Conservation (phyloP, 257 asterid species). For the Anisodus tanguticus region DNA sequence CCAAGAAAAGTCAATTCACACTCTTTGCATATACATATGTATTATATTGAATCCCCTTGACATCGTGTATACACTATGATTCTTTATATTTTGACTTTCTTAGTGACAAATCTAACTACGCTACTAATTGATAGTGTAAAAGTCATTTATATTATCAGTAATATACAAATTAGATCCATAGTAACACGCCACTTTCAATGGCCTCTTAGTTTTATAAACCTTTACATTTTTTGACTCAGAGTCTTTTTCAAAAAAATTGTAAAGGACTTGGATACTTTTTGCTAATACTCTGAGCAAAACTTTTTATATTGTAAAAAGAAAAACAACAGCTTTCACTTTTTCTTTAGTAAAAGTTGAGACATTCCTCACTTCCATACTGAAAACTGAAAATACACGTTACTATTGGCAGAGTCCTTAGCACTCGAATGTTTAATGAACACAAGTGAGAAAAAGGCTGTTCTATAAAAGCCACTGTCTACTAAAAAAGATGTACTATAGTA, state of each 20-base stretch:
- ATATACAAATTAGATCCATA: not conserved
- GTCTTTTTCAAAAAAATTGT: not conserved
- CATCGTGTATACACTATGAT: not conserved
- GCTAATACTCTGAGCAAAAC: conserved; percentile 4
- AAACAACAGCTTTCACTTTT: conserved; percentile 26
- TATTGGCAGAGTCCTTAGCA: conserved; percentile 18
- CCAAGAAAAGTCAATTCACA: too few species aligned
- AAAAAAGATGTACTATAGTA: not conserved
- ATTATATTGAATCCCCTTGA: not conserved
- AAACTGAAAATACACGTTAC: not conserved
- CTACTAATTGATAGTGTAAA: not conserved
- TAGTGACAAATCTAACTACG: not conserved
- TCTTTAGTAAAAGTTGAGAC: conserved; percentile 24
- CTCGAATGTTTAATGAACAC: conserved; percentile 5
- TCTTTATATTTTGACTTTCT: not conserved
- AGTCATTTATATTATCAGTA: not conserved
- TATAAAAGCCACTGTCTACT: conserved; percentile 1
- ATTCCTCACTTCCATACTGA: conserved; percentile 23
- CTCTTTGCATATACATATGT: not conserved
- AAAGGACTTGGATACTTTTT: conserved; percentile 4
- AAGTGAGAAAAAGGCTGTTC: not conserved
- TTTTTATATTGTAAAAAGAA: conserved; percentile 19
- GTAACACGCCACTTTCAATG: not conserved
- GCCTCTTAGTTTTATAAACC: not conserved
- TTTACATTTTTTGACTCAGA: not conserved